Evolutionary conservation across 768 basidiomycete genomes (phyloP), one percentile per base, ranked within the genome.

Genomic region (Phanerodontia chrysosporium): DNA sequence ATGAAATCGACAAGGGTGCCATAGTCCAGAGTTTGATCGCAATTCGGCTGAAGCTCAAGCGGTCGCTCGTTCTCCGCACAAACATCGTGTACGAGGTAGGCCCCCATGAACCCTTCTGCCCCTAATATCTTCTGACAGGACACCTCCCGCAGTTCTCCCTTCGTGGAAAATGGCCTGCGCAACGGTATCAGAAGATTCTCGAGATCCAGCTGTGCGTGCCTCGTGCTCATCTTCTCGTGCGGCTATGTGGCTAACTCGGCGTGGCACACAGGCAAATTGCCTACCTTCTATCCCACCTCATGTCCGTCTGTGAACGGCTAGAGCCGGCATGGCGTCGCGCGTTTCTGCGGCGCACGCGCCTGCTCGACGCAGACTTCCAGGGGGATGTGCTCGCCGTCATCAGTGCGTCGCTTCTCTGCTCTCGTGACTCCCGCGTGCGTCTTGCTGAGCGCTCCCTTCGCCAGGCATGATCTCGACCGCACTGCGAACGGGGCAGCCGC

Each of bases 311-410:
- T 9, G 81, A 83, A 45, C 82, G 86, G 60, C 76, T 95, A 51
- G 88, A 92, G 49, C 83, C 84, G 1, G 78, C 84, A 12, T 95
- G 93, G 92, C 78, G 86, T 1, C 77, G 79, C 12, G 92, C 92
- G 0, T 84, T 94, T 62, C 77, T 95, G 18, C 80, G 81, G 21
- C 75, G 92, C 30, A 90, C 90, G 0, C 78, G 90, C 12, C 81
- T 95, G 59, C 74, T 86, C 35, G 91, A 95, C 67, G 78, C 86
- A 0, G 83, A 86, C 62, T 95, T 95, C 64, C 85, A 94, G 62
- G 93, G 92, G 1, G 92, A 94, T 57, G 78, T 92, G 7, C 77
- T 95, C 3, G 89, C 92, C 10, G 89, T 94, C 7, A 84, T 94
- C 58, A 87, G 89, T 88, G 60, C 51, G 82, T 67, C 51, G 18